Evolutionary conservation across 495 filamentous ascomycete genomes (phyloP).

Genomic region (Hypoxylon crocopeplum): DNA sequence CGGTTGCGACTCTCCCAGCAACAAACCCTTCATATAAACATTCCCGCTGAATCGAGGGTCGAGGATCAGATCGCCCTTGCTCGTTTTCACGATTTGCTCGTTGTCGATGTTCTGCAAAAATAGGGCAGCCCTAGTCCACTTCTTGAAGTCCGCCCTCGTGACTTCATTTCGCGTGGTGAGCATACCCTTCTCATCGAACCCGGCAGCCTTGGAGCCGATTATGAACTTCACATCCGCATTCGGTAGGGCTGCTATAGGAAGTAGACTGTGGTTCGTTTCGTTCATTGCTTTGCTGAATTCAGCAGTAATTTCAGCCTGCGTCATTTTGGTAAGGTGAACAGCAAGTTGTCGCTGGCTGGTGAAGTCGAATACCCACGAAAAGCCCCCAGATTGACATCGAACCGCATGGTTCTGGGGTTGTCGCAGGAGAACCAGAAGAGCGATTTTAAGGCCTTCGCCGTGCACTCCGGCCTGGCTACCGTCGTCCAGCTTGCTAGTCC

Average conservation of each 20-base stretch:
- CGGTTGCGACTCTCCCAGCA: constrained; percentile 3
- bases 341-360: constrained; percentile 13
- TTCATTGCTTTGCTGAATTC: not conserved
- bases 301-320: not conserved
- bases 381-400: constrained; percentile 25
- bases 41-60: constrained; percentile 8
- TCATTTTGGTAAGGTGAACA: not conserved
- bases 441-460: constrained; percentile 36
- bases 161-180: not conserved
- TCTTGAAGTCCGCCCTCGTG: constrained; percentile 1
- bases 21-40: constrained; percentile 18
- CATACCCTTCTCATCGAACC: constrained; percentile 18
- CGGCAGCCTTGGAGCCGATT: not conserved
- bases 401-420: constrained; percentile 23
- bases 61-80: constrained; percentile 12
- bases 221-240: constrained; percentile 7
- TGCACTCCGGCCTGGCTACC: constrained; percentile 26
- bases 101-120: constrained; percentile 10
- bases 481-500: constrained; percentile 19
- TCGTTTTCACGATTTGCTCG: not conserved
- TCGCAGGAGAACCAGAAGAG: constrained; percentile 29
- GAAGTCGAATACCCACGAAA: constrained; percentile 33
- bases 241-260: constrained; percentile 1
- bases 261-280: not conserved
- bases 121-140: constrained; percentile 21